Percentiles rank a stretch among this genome's conserved stretches.
Conservation (phyloP, 2,329 filamentous ascomycete species). For the Pseudocercospora macadamiae region DNA sequence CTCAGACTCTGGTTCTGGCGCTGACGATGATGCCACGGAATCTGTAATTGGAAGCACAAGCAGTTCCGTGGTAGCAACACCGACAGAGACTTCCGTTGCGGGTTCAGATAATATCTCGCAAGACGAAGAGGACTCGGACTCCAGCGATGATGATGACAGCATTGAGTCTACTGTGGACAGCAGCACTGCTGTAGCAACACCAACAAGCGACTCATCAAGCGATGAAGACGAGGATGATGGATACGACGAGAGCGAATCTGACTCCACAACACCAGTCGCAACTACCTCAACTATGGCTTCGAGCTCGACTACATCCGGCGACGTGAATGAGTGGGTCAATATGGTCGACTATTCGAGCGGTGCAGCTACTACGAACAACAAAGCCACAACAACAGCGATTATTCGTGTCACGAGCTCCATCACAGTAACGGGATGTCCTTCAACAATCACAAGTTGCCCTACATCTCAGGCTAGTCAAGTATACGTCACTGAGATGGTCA, state of each 20-base stretch:
- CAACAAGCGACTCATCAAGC: no score
- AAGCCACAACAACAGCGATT: not conserved
- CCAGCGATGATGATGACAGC: no score
- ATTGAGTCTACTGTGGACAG: no score
- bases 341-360: not conserved
- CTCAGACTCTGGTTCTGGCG: not conserved
- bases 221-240: no score
- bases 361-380: not conserved
- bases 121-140: no score
- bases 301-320: not conserved
- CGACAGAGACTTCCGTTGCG: not conserved
- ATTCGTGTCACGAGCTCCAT: not conserved
- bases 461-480: not conserved
- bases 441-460: not conserved
- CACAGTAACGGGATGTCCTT: not conserved
- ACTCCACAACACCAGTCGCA: not conserved
- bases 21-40: not conserved
- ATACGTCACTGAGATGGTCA: not conserved
- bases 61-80: not conserved
- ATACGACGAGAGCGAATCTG: not conserved
- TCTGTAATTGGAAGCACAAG: no score
- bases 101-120: not conserved
- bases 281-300: not conserved
- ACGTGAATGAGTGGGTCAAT: not conserved
- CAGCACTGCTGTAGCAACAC: no score